These are phyloP conservation scores for Umbelopsis sp. DNA, from an alignment of 192 early-diverging fungal genomes.

Conservation along the genomic window DNA sequence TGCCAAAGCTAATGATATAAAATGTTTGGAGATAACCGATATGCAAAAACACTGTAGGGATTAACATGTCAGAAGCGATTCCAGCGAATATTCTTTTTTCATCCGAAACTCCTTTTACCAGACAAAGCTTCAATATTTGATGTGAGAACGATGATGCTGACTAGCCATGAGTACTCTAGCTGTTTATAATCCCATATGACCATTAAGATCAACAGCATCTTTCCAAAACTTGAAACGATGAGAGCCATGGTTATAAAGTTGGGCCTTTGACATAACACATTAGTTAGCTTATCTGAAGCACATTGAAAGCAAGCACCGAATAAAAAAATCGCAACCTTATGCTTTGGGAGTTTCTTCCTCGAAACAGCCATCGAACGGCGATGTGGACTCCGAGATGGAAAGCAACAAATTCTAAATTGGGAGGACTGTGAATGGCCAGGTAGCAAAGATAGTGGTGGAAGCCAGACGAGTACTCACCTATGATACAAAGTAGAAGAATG, in stretches of 20 bases:
- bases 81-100: too few relatives aligned
- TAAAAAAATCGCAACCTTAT: constrained; percentile 22
- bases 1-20: constrained; percentile 48
- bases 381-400: constrained; percentile 60
- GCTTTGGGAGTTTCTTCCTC: constrained; percentile 16
- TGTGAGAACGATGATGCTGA: constrained; percentile 74
- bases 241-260: constrained; percentile 70
- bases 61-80: not conserved
- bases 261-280: constrained; percentile 37
- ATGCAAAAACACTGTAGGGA: constrained; percentile 47
- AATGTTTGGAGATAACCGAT: constrained; percentile 48
- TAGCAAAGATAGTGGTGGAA: not conserved
- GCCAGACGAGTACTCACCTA: constrained; percentile 54
- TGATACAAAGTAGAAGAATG: constrained; percentile 70
- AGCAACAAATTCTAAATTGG: constrained; percentile 51
- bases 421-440: not conserved
- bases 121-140: constrained; percentile 74
- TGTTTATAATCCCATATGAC: constrained; percentile 92
- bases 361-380: constrained; percentile 41
- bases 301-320: not conserved
- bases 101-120: constrained; percentile 1
- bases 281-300: not conserved
- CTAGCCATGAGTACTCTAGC: constrained; percentile 78
- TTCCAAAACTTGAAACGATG: constrained; percentile 85
- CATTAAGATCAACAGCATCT: constrained; percentile 84